These are phyloP conservation scores for Penicillium daleae DNA, from an alignment of 495 filamentous ascomycete genomes.

Conservation along the genomic window DNA sequence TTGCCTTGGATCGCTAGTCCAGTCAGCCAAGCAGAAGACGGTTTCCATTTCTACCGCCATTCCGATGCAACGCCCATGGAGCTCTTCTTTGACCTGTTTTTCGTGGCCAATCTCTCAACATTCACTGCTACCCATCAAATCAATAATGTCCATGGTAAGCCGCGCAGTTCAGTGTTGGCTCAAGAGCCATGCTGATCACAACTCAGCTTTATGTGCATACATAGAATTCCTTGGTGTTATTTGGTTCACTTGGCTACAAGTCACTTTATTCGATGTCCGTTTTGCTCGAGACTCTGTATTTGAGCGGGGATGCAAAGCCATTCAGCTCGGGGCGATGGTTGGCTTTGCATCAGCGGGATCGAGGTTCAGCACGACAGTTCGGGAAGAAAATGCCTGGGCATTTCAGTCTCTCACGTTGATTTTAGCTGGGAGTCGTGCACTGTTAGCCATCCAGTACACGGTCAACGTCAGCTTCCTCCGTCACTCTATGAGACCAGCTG, in stretches of 20 bases:
- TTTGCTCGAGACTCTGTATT: constrained; percentile 70
- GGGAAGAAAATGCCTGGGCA: constrained; percentile 46
- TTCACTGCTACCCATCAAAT: constrained; percentile 63
- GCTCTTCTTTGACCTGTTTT: constrained; percentile 72
- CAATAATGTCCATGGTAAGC: constrained; percentile 45
- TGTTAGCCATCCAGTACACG: constrained; percentile 62
- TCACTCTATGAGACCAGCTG: constrained; percentile 37
- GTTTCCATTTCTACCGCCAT: constrained; percentile 36
- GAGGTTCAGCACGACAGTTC: constrained; percentile 53
- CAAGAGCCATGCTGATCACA: constrained; percentile 10
- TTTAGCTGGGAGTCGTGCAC: constrained; percentile 60
- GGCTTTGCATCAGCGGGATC: constrained; percentile 66
- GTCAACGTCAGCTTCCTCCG: constrained; percentile 51
- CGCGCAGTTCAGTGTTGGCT: not conserved
- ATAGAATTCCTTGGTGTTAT: constrained; percentile 68
- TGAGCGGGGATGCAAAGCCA: constrained; percentile 63
- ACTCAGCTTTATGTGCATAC: constrained; percentile 51
- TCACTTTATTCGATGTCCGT: constrained; percentile 68
- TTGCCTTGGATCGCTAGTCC: constrained; percentile 43
- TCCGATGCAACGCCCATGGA: constrained; percentile 58
- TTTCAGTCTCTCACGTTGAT: constrained; percentile 57
- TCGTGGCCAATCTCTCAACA: constrained; percentile 69
- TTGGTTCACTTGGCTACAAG: constrained; percentile 75
- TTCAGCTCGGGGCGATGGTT: constrained; percentile 66
- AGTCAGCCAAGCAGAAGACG: constrained; percentile 30